phyloP scores from a whole-genome alignment of 2,329 filamentous ascomycete species.

The Penicillium sp. region DNA sequence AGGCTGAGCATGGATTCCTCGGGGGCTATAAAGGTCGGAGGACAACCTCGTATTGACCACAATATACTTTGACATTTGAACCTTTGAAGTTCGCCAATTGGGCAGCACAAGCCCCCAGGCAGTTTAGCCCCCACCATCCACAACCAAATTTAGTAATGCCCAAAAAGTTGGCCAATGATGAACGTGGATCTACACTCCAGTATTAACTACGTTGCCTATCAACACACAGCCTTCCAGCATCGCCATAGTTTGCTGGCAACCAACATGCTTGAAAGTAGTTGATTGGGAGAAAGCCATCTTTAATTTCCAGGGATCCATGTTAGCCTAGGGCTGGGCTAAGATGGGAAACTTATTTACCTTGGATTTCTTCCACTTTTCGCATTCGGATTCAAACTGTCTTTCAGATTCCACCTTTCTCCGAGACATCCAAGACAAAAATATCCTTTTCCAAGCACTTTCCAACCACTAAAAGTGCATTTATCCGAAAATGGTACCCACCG shows the following conservation, averaged over 20 bases:
- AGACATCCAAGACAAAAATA: neutral
- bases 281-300: neutral
- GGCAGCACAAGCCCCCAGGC: neutral
- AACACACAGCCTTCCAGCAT: neutral
- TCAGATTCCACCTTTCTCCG: neutral
- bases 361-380: neutral
- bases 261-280: neutral
- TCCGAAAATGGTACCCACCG: constrained; percentile 11
- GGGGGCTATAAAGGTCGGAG: neutral
- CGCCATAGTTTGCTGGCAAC: neutral
- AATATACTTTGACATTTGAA: neutral
- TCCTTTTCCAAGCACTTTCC: neutral
- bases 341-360: neutral
- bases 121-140: neutral
- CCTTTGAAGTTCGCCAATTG: neutral
- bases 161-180: neutral
- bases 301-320: neutral
- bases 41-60: neutral
- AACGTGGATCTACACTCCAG: neutral
- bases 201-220: neutral
- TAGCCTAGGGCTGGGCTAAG: neutral
- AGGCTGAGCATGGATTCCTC: neutral
- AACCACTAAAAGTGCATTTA: neutral
- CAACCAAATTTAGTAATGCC: neutral
- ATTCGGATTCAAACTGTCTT: neutral